Evolutionary conservation across 2,329 filamentous ascomycete genomes (phyloP).

Genomic region (Blumeria hordei): DNA sequence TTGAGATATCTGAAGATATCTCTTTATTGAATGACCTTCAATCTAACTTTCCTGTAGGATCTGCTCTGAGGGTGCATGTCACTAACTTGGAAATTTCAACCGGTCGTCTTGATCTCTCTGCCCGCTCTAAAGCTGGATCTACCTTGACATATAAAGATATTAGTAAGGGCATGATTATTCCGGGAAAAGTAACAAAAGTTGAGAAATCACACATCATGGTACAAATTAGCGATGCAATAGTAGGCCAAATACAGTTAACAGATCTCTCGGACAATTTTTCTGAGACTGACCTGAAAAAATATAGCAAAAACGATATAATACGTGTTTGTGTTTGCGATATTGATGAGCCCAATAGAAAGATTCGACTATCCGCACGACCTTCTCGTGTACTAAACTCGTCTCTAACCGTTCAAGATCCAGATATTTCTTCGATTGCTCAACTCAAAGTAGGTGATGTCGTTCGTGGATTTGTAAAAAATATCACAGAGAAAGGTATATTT

Average conservation of each 20-base stretch:
- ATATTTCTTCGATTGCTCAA: slow-evolving; percentile 47
- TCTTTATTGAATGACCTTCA: slow-evolving; percentile 53
- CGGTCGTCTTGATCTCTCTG: slow-evolving; percentile 64
- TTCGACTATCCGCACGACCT: slow-evolving; percentile 60
- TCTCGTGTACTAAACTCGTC: slow-evolving; percentile 78
- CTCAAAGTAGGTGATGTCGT: slow-evolving; percentile 55
- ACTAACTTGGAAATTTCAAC: slow-evolving; percentile 47
- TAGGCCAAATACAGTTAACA: slow-evolving; percentile 56
- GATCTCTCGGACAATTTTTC: slow-evolving; percentile 75
- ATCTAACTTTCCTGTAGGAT: slow-evolving; percentile 72
- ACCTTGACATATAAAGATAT: slow-evolving; percentile 44
- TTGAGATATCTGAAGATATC: slow-evolving; percentile 73
- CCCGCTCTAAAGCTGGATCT: slow-evolving; percentile 30
- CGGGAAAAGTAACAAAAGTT: slow-evolving; percentile 64
- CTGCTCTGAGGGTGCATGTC: slow-evolving; percentile 60
- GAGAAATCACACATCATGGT: slow-evolving; percentile 66
- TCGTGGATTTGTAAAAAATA: slow-evolving; percentile 77
- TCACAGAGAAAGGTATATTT: slow-evolving; percentile 75
- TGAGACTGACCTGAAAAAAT: slow-evolving; percentile 48
- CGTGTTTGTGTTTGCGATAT: slow-evolving; percentile 67
- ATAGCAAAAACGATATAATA: slow-evolving; percentile 65
- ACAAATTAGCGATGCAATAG: slow-evolving; percentile 58
- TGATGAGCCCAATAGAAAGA: slow-evolving; percentile 62
- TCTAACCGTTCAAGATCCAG: slow-evolving; percentile 53
- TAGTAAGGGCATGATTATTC: slow-evolving; percentile 56